Conservation (phyloP, 2,329 filamentous ascomycete genomes). For the Fusarium nygamai region DNA sequence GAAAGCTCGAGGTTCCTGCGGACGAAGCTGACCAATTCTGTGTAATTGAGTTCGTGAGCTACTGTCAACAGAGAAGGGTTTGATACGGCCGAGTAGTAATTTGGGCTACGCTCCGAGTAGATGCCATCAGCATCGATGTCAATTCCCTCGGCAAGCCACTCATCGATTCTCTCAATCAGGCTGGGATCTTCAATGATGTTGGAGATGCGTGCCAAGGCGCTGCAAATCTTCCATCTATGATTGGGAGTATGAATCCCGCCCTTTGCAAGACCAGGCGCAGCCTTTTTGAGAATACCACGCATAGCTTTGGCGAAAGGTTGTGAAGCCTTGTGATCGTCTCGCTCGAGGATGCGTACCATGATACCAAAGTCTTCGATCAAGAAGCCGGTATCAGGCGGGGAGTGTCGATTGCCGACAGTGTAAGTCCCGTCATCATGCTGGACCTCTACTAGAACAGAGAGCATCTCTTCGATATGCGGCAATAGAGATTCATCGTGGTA, state of each 20-base stretch:
- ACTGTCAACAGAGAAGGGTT: conserved; percentile 6
- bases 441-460: not conserved
- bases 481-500: conserved; percentile 8
- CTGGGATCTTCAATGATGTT: not conserved
- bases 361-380: conserved; percentile 18
- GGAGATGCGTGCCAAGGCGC: conserved; percentile 13
- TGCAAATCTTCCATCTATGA: conserved; percentile 22
- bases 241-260: conserved; percentile 13
- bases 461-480: conserved; percentile 9
- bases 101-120: conserved; percentile 13
- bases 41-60: conserved; percentile 9
- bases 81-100: conserved; percentile 14
- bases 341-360: conserved; percentile 16
- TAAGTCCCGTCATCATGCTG: conserved; percentile 14
- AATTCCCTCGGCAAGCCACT: conserved; percentile 17
- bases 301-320: not conserved
- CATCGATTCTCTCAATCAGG: not conserved
- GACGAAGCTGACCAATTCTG: not conserved
- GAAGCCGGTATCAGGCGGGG: conserved; percentile 15
- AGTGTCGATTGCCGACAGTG: conserved; percentile 14
- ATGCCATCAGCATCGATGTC: conserved; percentile 19
- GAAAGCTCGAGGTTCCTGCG: conserved; percentile 15
- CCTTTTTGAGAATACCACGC: conserved; percentile 10
- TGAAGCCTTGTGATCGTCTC: not conserved
- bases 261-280: conserved; percentile 4